phyloP scores from a whole-genome alignment of 129 eudicot genomes.

The Scalesia atractyloides region DNA sequence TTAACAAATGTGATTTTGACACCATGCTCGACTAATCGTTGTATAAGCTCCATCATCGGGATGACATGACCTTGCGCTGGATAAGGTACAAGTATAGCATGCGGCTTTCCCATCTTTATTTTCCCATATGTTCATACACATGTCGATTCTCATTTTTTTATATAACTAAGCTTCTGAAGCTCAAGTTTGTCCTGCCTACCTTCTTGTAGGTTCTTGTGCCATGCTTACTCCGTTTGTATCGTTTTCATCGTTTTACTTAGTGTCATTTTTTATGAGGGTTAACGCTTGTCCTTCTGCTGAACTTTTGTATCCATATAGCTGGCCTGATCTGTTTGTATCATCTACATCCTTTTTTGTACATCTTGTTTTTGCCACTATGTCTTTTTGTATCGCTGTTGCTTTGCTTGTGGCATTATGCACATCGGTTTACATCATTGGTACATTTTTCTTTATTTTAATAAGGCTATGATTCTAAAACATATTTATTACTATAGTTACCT shows the following conservation, averaged over 20 bases:
- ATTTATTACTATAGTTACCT: neutral
- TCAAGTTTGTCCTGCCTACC: neutral
- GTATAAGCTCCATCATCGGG: conserved; percentile 48
- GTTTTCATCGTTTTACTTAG: neutral
- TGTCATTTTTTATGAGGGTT: neutral
- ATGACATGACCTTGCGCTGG: conserved; percentile 56
- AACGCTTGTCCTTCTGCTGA: neutral
- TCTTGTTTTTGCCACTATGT: neutral
- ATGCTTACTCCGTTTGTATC: neutral
- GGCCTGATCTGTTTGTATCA: conserved; percentile 5
- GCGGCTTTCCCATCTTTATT: conserved; percentile 32
- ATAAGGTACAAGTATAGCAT: conserved; percentile 39
- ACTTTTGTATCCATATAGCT: neutral
- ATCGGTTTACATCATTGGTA: neutral
- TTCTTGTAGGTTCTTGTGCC: neutral
- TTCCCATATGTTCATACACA: neutral
- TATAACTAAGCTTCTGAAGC: conserved; percentile 1
- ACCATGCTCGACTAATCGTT: conserved; percentile 39
- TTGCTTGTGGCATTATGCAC: neutral
- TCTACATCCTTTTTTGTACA: neutral
- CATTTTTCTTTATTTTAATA: neutral
- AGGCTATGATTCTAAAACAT: no score
- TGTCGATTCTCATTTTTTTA: neutral
- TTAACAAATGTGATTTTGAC: conserved; percentile 31
- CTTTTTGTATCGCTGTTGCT: neutral